Evolutionary conservation across 768 basidiomycete genomes (phyloP).

Genomic region (Lactarius deliciosus): DNA sequence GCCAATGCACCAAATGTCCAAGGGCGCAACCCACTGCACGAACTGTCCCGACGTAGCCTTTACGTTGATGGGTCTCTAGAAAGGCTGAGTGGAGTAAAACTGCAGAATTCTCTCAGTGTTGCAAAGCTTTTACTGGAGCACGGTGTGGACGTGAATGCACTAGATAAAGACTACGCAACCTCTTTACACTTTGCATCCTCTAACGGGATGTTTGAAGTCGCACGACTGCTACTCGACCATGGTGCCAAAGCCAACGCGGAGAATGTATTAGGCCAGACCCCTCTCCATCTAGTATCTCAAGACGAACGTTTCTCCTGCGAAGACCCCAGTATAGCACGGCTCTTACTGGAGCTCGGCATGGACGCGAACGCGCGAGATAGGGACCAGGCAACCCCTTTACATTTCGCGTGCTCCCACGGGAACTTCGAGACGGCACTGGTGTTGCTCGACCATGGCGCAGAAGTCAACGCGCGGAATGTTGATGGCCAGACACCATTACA

Average conservation of each 20-base stretch:
- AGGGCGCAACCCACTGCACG: neutral
- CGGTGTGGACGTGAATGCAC: neutral
- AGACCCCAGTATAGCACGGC: too few species aligned
- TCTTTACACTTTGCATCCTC: neutral
- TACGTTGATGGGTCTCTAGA: too few species aligned
- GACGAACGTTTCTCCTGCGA: too few species aligned
- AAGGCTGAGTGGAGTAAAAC: neutral
- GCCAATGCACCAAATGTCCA: fast-evolving
- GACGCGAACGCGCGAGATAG: too few species aligned
- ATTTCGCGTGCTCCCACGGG: too few species aligned
- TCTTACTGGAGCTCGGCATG: too few species aligned
- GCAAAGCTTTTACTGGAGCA: neutral
- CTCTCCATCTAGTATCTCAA: neutral
- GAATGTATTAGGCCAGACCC: neutral
- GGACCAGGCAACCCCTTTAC: too few species aligned
- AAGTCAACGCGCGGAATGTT: too few species aligned
- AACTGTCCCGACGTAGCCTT: too few species aligned
- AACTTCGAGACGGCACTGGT: too few species aligned
- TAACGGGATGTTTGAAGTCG: neutral
- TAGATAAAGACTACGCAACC: neutral
- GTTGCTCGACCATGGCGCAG: too few species aligned
- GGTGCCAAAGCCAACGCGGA: neutral
- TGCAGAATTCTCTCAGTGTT: neutral
- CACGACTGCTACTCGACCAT: neutral
- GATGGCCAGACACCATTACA: too few species aligned